Base-by-base conservation (phyloP, 2,329 filamentous ascomycete species). In the Plenodomus lindquistii region DNA sequence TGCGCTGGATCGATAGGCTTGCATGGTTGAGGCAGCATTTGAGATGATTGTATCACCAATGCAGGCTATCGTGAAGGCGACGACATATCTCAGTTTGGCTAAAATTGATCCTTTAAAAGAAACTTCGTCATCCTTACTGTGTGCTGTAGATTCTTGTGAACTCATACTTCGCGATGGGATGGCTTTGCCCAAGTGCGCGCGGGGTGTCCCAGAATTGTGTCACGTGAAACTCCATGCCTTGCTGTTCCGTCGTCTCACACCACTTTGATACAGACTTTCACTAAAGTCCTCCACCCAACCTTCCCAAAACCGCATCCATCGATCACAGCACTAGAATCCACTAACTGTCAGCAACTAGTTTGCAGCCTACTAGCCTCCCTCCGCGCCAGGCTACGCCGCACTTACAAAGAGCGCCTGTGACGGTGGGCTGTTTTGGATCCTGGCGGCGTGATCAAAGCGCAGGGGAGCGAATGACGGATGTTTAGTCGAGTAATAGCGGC, bases 261-360 rank as follows among this genome's bases (percentile, higher is more conserved):
- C 18, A 27, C 35, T 20, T 11, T 38, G 13, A 16, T 16, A 11
- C 21, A 7, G 24, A 13, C 6, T 15, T 40, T 8, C 19, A 34
- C 17, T 34, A 20, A 10, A 44, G 17, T 16, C 40, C 35, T 24
- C 18, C 20, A 15, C 29, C n/a, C n/a, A 40, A 13, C 16, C 27
- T 52, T 13, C 45, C 45, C 37, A 40, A 45, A 46, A 38, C 17
- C 27, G 50, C 37, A 46, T 46, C 35, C 45, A 46, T 52, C 42
- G 50, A 52, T 42, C 40, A 42, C 50, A 41, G 50, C 50, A 52
- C 50, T 52, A 52, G 35, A 11, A 15, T 36, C 34, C 22, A 48
- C 50, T 48, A 52, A 43, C 50, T 40, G 35, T 46, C 38, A 43
- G 44, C 47, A 41, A 37, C 46, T 42, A 46, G 42, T 38, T 39